Evolutionary conservation across 1,139 yeast species (phyloP), one percentile per base, ranked within the genome.

Genomic region (Yamadazyma oceani): DNA sequence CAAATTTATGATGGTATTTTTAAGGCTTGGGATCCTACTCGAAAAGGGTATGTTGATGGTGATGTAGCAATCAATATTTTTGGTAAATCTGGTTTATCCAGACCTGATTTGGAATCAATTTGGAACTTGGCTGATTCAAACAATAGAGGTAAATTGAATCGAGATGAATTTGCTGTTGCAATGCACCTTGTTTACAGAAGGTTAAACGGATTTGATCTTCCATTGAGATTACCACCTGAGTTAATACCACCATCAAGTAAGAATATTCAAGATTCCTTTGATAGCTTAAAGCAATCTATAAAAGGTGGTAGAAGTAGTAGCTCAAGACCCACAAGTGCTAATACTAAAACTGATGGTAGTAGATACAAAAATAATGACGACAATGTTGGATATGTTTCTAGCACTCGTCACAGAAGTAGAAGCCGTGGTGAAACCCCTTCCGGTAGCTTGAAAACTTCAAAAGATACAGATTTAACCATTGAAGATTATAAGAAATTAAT

Each of bases 1-100:
- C 75, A 73, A 43, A 79, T 89, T 39, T 90, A 89, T 61, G 96
- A 89, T 56, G 85, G 85, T 36, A 85, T 90, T 42, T 92, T 90
- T 62, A 73, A 73, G 38, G 95, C 95, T 31, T 90, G 96, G 89
- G 97, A 90, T 58, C 69, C 78, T 14, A 57, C 70, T 23, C 73
- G 74, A 34, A 71, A 67, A 36, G 97, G 98, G 0, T 75, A 66
- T 45, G 73, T 92, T 39, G 83, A 81, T 40, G 96, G 97, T 11
- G 80, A 79, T 29, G 80, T 83, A 13, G 96, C 96, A 1, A 88
- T 92, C 38, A 80, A 80, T 44, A 83, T 92, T 26, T 89, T 92
- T 61, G 83, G 94, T 34, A 92, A 92, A 62, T 85, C 95, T 19
- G 97, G 97, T 1, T 75, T 92, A 48, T 74, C 82, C 40, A 79